These are phyloP conservation scores for Mollisiaceae sp. DNA, from an alignment of 2,329 filamentous ascomycete species.

Conservation along the genomic window DNA sequence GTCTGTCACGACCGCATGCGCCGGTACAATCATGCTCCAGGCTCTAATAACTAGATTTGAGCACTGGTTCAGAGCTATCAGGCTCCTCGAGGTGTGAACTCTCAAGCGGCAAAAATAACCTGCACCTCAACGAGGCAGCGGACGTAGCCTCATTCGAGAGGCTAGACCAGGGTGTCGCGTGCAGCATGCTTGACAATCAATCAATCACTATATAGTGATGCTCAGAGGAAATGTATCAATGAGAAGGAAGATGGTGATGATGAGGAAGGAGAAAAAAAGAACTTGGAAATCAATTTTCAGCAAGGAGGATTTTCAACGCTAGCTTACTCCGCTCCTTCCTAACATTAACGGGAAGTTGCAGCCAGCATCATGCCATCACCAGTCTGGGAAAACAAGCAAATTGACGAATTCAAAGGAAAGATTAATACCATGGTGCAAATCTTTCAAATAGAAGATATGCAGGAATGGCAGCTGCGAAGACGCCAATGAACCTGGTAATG, in stretches of 20 bases:
- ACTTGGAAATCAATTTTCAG: neutral
- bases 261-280: neutral
- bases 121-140: too few species aligned
- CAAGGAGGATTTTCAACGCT: neutral
- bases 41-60: too few species aligned
- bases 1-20: too few species aligned
- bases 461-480: too few species aligned
- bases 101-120: too few species aligned
- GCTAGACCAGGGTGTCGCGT: neutral
- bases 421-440: neutral
- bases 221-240: neutral
- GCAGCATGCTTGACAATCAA: neutral
- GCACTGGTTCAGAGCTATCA: too few species aligned
- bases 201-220: neutral
- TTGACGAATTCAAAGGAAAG: neutral
- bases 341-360: too few species aligned
- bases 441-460: too few species aligned
- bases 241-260: neutral
- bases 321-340: neutral
- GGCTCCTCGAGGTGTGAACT: too few species aligned
- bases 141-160: too few species aligned
- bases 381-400: neutral
- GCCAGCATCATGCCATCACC: neutral
- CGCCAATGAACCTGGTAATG: too few species aligned
- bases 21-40: too few species aligned